Conservation (phyloP, 2,329 filamentous ascomycete genomes). For the Neonectria punicea region DNA sequence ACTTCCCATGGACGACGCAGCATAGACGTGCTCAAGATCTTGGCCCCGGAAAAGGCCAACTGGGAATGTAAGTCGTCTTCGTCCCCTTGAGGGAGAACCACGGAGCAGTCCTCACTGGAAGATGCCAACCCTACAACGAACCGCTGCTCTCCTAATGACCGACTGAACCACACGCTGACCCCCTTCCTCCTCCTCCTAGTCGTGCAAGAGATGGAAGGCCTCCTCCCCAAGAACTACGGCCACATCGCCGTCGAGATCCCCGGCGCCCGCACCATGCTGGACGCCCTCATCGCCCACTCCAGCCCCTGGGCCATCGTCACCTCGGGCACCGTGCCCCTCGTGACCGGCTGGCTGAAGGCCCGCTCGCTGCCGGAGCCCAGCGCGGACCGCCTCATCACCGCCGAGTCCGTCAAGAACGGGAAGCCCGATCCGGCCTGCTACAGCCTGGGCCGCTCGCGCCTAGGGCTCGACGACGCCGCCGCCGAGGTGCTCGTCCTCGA, state of each 20-base stretch:
- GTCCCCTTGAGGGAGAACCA: neutral
- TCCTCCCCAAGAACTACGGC: slow-evolving; percentile 81
- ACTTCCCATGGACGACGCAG: slow-evolving; percentile 91
- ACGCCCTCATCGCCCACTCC: slow-evolving; percentile 68
- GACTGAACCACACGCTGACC: slow-evolving; percentile 20
- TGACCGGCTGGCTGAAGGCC: slow-evolving; percentile 77
- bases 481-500: slow-evolving; percentile 80
- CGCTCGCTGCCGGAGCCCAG: slow-evolving; percentile 69
- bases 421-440: slow-evolving; percentile 85
- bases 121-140: neutral
- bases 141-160: neutral
- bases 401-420: slow-evolving; percentile 78
- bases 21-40: slow-evolving; percentile 84
- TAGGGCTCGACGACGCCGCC: slow-evolving; percentile 61
- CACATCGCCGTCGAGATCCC: slow-evolving; percentile 85
- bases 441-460: slow-evolving; percentile 70
- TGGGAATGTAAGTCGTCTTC: slow-evolving; percentile 81
- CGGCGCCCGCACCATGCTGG: slow-evolving; percentile 78
- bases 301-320: slow-evolving; percentile 90
- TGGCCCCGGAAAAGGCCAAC: slow-evolving; percentile 86
- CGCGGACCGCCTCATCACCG: slow-evolving; percentile 73
- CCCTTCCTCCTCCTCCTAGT: slow-evolving; percentile 60
- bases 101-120: slow-evolving; percentile 14
- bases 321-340: slow-evolving; percentile 74
- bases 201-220: slow-evolving; percentile 79